Evolutionary conservation across 2,329 filamentous ascomycete genomes (phyloP).

Genomic region (Chaetomium strumarium): DNA sequence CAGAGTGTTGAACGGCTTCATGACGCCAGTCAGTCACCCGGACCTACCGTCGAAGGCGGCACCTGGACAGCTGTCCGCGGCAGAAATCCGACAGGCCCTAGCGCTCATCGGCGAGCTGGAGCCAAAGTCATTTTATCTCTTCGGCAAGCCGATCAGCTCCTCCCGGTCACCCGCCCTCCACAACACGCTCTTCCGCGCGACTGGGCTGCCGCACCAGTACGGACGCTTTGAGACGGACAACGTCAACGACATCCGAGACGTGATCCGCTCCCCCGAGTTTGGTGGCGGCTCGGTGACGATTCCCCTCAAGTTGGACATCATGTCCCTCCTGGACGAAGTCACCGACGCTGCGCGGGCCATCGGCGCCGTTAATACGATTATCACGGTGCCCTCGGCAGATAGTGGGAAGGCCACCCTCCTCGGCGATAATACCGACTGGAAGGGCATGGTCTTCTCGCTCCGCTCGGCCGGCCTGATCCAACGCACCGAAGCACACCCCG

Average conservation of each 20-base stretch:
- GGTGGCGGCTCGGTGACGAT: constrained; percentile 95
- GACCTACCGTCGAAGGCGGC: constrained; percentile 87
- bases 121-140: constrained; percentile 73
- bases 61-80: constrained; percentile 84
- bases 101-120: constrained; percentile 74
- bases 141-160: constrained; percentile 75
- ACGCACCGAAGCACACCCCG: constrained; percentile 28
- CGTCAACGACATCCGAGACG: constrained; percentile 51
- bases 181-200: constrained; percentile 71
- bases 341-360: constrained; percentile 74
- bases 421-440: constrained; percentile 95
- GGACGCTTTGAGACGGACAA: constrained; percentile 66
- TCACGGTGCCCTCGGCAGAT: constrained; percentile 45
- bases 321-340: constrained; percentile 72
- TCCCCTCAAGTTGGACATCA: constrained; percentile 85
- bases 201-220: constrained; percentile 83
- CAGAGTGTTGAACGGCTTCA: constrained; percentile 82
- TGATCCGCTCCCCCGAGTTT: constrained; percentile 68
- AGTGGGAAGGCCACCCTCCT: constrained; percentile 44
- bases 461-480: constrained; percentile 57
- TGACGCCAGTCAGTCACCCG: constrained; percentile 91
- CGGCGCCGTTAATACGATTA: constrained; percentile 91
- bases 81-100: constrained; percentile 76
- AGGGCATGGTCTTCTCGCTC: constrained; percentile 80
- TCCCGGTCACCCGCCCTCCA: constrained; percentile 86